Evolutionary conservation across 805 yeast species (phyloP), one percentile per base, ranked within the genome.

Genomic region (Helenozyma rhizophorensis): DNA sequence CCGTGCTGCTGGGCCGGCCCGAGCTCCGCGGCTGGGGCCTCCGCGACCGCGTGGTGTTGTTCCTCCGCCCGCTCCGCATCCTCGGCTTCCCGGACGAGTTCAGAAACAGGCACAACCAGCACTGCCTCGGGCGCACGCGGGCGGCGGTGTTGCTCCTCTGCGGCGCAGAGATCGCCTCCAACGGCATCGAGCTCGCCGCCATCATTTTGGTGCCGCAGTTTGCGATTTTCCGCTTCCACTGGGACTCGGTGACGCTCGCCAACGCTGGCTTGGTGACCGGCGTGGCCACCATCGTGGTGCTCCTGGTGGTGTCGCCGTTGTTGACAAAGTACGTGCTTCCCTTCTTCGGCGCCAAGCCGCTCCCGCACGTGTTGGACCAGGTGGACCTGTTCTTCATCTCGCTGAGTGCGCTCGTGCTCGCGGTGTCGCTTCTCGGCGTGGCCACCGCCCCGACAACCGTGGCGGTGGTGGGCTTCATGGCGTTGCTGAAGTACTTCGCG

Each of bases 181-280:
- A 12, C 13, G 10, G 9, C 11, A 13, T 12, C 6, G 13, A 3
- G n/a, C 7, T 12, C 13, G 9, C 9, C 12, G 12, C 9, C 13
- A 10, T 14, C 6, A 4, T 17, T 12, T 23, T 30, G 23, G 13
- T 9, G 6, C 17, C 17, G 9, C 33, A 30, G 23, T 30, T 24
- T 18, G 14, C 19, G n/a, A 19, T 30, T 9, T 30, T 13, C 33
- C 11, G n/a, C 17, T 30, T 17, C 33, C 14, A 24, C 23, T 30
- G 33, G 33, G 28, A 30, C 23, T 10, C 24, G n/a, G 23, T 18
- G 19, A 18, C n/a, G 23, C 6, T 30, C 11, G 16, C 28, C 17
- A 23, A 17, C 24, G 10, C 11, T 7, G 6, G 7, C 15, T 9
- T 24, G 9, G 17, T 9, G 13, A 6, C 6, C 8, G 12, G 23